Base-by-base conservation (phyloP, 148 eudicot genomes). In the Amaranthus hypochondriacus region DNA sequence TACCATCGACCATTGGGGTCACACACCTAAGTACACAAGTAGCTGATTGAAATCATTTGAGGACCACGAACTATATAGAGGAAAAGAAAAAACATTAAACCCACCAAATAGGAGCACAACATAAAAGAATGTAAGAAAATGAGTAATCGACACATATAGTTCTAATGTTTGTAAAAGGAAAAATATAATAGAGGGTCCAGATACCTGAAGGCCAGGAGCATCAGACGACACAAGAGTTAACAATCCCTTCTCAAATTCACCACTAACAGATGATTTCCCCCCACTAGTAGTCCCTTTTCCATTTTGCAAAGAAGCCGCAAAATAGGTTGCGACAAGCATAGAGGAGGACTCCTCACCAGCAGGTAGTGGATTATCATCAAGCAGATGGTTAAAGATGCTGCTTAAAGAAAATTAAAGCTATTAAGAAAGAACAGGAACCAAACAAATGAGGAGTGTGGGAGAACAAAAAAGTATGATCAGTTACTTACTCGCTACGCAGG, bases 1-100 rank as follows among this genome's bases (percentile, higher is more conserved):
- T 92, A 92, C 97, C 97, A 92, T 68, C 81, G 91, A 66, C 92
- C 90, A 84, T 88, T 92, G 82, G 97, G 89, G 73, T 92, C 97
- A 77, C 92, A 87, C 77, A 92, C 97, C 97, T 92, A 87, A 66
- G 52, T 78, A 76, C 48, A 74, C 7, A 77, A 77, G 67, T 61
- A 69, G 66, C 46, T 28, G 63, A 71, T 10, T 39, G 51, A 77
- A 66, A 72, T 77, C 61, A 83, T 71, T 79, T 66, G 48, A 56
- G 12, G 61, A 78, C 11, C 68, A 75, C 61, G 48, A 79, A 9
- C 49, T 48, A 47, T 49, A 69, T 68, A 68, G 21, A 53, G 9
- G 14, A 9, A 56, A 56, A 66, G 42, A 44, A 53, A 53, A 43
- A 6, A 11, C 9, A 55, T 42, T n/a, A 71, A 46, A 42, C 43